Percentiles rank a stretch among this genome's conserved stretches.
Evolutionary conservation across 129 eudicot species (phyloP).

Genomic region (Tagetes erecta): DNA sequence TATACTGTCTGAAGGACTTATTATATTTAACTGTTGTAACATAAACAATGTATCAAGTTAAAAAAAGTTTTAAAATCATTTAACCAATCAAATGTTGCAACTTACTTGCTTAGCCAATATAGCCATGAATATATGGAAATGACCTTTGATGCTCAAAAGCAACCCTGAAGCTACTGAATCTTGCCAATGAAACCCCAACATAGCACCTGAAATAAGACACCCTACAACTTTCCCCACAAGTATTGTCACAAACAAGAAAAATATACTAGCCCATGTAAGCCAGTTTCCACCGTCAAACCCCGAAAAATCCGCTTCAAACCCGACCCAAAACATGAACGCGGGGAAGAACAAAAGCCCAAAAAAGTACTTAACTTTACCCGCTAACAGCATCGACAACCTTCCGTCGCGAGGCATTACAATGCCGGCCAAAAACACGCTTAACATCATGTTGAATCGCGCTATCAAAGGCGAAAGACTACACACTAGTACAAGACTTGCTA

Average conservation of each 20-base stretch:
- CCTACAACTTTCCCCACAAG: slow-evolving; percentile 68
- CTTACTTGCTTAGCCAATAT: slow-evolving; percentile 58
- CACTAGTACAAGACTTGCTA: slow-evolving; percentile 56
- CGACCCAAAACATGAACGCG: slow-evolving; percentile 78
- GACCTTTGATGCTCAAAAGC: slow-evolving; percentile 81
- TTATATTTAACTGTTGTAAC: slow-evolving; percentile 45
- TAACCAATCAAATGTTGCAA: not conserved
- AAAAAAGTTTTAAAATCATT: not conserved
- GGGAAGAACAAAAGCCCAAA: slow-evolving; percentile 65
- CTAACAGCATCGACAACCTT: slow-evolving; percentile 63
- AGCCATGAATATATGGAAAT: slow-evolving; percentile 74
- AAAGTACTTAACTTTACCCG: slow-evolving; percentile 67
- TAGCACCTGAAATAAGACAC: slow-evolving; percentile 51
- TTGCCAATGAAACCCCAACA: slow-evolving; percentile 82
- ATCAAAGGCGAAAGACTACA: slow-evolving; percentile 56
- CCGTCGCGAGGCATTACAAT: slow-evolving; percentile 84
- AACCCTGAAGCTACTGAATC: slow-evolving; percentile 74
- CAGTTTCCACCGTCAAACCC: slow-evolving; percentile 40
- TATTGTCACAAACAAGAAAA: slow-evolving; percentile 44
- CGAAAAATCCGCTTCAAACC: slow-evolving; percentile 48
- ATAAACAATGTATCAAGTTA: not conserved
- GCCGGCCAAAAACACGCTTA: slow-evolving; percentile 81
- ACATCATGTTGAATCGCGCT: slow-evolving; percentile 45
- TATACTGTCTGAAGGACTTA: slow-evolving; percentile 50
- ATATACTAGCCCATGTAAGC: slow-evolving; percentile 51